phyloP scores from a whole-genome alignment of 1,284 basidiomycete genomes.

The Heterobasidion annosum region DNA sequence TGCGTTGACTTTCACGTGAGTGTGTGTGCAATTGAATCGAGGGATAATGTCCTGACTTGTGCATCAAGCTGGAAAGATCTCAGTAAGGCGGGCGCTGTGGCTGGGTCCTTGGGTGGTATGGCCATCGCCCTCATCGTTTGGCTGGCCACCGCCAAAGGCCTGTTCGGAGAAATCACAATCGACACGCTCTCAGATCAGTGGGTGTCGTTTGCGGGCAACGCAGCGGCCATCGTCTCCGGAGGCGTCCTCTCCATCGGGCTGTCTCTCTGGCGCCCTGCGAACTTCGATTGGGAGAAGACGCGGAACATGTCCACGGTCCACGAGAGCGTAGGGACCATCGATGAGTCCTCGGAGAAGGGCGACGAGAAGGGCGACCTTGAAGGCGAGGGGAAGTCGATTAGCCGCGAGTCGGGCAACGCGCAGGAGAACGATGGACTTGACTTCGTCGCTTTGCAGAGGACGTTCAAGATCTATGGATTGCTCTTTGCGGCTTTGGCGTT shows the following conservation, averaged over 20 bases:
- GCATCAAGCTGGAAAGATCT: constrained; percentile 12
- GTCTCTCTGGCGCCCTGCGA: constrained; percentile 25
- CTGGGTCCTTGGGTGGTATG: constrained; percentile 36
- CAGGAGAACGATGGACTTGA: constrained; percentile 10
- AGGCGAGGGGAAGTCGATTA: not conserved
- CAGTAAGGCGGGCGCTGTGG: constrained; percentile 18
- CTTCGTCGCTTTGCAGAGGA: constrained; percentile 10
- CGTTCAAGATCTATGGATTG: constrained; percentile 13
- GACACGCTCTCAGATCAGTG: constrained; percentile 21
- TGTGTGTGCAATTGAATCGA: not conserved
- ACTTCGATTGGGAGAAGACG: constrained; percentile 29
- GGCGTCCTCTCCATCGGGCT: constrained; percentile 32
- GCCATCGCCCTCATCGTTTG: constrained; percentile 34
- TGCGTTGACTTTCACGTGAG: constrained; percentile 13
- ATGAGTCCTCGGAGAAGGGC: not conserved
- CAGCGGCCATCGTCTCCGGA: constrained; percentile 35
- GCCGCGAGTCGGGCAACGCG: not conserved
- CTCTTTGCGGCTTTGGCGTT: constrained; percentile 11
- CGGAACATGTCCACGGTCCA: constrained; percentile 8
- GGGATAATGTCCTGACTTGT: not conserved
- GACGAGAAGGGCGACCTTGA: constrained; percentile 1
- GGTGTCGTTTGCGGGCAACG: constrained; percentile 33
- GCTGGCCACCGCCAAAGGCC: constrained; percentile 32
- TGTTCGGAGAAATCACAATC: constrained; percentile 32
- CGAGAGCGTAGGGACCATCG: not conserved